Evolutionary conservation across 2,329 filamentous ascomycete species (phyloP).

Genomic region (Bertia moriformis): DNA sequence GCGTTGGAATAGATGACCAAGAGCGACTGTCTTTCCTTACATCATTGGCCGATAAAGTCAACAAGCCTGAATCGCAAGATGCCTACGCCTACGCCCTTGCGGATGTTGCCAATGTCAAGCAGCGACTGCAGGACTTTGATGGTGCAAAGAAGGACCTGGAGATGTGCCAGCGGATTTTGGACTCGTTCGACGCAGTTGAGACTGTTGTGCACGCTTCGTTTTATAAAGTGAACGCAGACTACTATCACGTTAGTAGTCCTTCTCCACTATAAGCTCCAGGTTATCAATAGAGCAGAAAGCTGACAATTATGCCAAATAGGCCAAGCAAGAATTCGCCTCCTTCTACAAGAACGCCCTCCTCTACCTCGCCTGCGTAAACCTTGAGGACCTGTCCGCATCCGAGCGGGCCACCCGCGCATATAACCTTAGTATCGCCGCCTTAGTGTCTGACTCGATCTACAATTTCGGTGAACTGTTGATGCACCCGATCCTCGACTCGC

Average conservation of each 20-base stretch:
- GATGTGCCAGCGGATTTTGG: slow-evolving; percentile 72
- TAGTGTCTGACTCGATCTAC: slow-evolving; percentile 92
- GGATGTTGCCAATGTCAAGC: slow-evolving; percentile 74
- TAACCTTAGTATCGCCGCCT: slow-evolving; percentile 79
- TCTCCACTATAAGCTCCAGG: too few species aligned
- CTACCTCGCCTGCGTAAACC: slow-evolving; percentile 89
- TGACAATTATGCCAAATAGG: too few species aligned
- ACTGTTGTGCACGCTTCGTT: slow-evolving; percentile 90
- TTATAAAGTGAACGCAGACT: slow-evolving; percentile 87
- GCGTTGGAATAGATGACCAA: slow-evolving; percentile 54
- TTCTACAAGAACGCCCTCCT: slow-evolving; percentile 97
- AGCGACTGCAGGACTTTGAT: slow-evolving; percentile 66
- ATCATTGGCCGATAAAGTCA: slow-evolving; percentile 71
- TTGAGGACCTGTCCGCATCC: slow-evolving; percentile 55
- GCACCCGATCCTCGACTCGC: slow-evolving; percentile 82
- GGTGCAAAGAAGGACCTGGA: slow-evolving; percentile 77
- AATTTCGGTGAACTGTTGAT: slow-evolving; percentile 98
- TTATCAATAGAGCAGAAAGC: too few species aligned
- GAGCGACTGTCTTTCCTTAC: slow-evolving; percentile 77
- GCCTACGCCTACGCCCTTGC: slow-evolving; percentile 89
- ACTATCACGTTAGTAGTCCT: slow-evolving; percentile 59
- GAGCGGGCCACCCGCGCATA: slow-evolving; percentile 78
- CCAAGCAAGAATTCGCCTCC: slow-evolving; percentile 80
- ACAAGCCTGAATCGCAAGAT: slow-evolving; percentile 85
- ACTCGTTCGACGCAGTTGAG: slow-evolving; percentile 88